These are phyloP conservation scores for Verbena officinalis DNA, from an alignment of 257 asterid species.

Conservation along the genomic window DNA sequence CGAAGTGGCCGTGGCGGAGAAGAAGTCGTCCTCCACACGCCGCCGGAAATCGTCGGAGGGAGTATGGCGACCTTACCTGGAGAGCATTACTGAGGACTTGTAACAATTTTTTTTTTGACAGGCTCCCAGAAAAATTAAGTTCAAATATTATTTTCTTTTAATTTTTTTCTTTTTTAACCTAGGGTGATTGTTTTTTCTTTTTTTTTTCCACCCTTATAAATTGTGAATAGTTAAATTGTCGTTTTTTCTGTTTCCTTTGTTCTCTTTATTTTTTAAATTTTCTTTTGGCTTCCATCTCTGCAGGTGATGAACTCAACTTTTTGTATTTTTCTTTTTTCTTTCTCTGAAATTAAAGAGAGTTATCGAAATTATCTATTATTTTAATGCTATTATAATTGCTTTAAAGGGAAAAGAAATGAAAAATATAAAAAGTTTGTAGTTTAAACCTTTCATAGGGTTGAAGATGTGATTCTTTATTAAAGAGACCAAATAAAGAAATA, in stretches of 20 bases:
- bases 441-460: too few species aligned
- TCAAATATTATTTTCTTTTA: not conserved
- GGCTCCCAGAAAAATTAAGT: not conserved
- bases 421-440: too few species aligned
- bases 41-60: slow-evolving; percentile 45
- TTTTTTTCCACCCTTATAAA: not conserved
- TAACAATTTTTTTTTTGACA: not conserved
- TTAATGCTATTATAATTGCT: too few species aligned
- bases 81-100: slow-evolving; percentile 58
- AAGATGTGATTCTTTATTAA: too few species aligned
- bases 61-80: slow-evolving; percentile 70
- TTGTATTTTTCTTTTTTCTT: not conserved
- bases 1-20: slow-evolving; percentile 9
- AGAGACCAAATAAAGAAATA: too few species aligned
- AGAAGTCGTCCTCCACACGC: slow-evolving; percentile 32
- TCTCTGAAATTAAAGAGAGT: not conserved
- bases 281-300: slow-evolving; percentile 26
- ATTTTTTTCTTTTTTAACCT: slow-evolving; percentile 6
- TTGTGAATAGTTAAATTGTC: slow-evolving; percentile 60
- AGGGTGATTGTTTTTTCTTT: slow-evolving; percentile 25
- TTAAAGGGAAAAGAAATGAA: too few species aligned
- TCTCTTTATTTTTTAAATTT: slow-evolving; percentile 1
- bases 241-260: slow-evolving; percentile 4
- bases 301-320: slow-evolving; percentile 29
- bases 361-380: too few species aligned